Conservation (phyloP, 73 alveolate genomes). For the Stentor roeselii region DNA sequence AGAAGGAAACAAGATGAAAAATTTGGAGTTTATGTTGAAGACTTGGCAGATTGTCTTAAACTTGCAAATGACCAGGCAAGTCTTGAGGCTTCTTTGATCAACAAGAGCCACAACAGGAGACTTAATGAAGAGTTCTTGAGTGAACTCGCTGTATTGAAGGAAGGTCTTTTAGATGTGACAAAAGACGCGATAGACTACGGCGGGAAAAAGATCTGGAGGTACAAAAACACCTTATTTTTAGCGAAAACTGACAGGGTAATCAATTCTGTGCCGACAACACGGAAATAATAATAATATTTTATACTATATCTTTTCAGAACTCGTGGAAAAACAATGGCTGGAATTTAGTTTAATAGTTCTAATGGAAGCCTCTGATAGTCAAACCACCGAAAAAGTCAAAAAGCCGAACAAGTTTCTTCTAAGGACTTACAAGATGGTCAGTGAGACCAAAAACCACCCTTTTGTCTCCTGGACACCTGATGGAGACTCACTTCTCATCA, state of each 20-base stretch:
- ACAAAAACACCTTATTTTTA: background rate
- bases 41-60: background rate
- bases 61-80: background rate
- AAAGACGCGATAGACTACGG: background rate
- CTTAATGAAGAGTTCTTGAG: background rate
- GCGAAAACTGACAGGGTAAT: background rate
- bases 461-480: constrained; percentile 55
- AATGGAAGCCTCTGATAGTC: too few relatives aligned
- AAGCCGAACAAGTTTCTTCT: too few relatives aligned
- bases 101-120: background rate
- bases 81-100: background rate
- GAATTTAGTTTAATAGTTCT: too few relatives aligned
- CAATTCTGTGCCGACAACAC: background rate
- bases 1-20: too few relatives aligned
- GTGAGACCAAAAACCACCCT: too few relatives aligned
- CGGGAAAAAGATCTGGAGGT: constrained; percentile 1
- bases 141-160: background rate
- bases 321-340: too few relatives aligned
- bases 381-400: too few relatives aligned
- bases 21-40: background rate
- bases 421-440: too few relatives aligned
- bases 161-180: background rate
- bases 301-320: too few relatives aligned
- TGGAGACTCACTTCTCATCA: constrained; percentile 54
- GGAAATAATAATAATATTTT: too few relatives aligned